phyloP scores from a whole-genome alignment of 1,284 basidiomycete genomes.

The Cutaneotrichosporon cutaneum region DNA sequence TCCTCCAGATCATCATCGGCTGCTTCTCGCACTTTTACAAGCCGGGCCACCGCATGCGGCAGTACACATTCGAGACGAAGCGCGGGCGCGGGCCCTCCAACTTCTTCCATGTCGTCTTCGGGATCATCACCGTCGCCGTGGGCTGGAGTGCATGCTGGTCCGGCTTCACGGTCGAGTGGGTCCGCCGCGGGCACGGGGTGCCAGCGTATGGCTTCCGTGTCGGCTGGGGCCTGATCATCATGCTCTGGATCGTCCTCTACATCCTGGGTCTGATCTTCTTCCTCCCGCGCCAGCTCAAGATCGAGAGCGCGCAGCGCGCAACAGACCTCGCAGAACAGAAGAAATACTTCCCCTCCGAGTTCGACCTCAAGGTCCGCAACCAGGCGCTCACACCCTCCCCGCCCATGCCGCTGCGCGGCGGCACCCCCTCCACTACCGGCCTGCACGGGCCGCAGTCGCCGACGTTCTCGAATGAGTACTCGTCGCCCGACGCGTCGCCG shows the following conservation, averaged over 20 bases:
- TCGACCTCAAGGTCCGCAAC: conserved; percentile 9
- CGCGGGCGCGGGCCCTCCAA: conserved; percentile 39
- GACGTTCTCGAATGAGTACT: not conserved
- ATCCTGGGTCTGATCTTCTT: conserved; percentile 31
- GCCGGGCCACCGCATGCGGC: conserved; percentile 7
- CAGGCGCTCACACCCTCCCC: conserved; percentile 13
- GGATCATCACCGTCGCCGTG: conserved; percentile 32
- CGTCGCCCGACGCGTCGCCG: not conserved
- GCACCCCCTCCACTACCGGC: not conserved
- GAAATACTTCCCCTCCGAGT: conserved; percentile 14
- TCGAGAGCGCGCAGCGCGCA: conserved; percentile 17
- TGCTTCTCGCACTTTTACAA: conserved; percentile 59
- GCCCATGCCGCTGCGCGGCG: conserved; percentile 8
- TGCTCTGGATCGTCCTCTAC: conserved; percentile 19
- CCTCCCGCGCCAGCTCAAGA: conserved; percentile 27
- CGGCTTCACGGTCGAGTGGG: conserved; percentile 38
- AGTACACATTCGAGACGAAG: conserved; percentile 24
- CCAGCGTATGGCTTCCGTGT: conserved; percentile 31
- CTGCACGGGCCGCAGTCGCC: not conserved
- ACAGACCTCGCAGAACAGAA: conserved; percentile 11
- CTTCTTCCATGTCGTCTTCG: conserved; percentile 38
- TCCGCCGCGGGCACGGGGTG: conserved; percentile 24
- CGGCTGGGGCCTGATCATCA: conserved; percentile 40
- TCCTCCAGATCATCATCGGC: conserved; percentile 62
- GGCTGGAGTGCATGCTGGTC: conserved; percentile 39